These are phyloP conservation scores for Leptographium galeiforme DNA, from an alignment of 2,329 filamentous ascomycete genomes.

Conservation along the genomic window DNA sequence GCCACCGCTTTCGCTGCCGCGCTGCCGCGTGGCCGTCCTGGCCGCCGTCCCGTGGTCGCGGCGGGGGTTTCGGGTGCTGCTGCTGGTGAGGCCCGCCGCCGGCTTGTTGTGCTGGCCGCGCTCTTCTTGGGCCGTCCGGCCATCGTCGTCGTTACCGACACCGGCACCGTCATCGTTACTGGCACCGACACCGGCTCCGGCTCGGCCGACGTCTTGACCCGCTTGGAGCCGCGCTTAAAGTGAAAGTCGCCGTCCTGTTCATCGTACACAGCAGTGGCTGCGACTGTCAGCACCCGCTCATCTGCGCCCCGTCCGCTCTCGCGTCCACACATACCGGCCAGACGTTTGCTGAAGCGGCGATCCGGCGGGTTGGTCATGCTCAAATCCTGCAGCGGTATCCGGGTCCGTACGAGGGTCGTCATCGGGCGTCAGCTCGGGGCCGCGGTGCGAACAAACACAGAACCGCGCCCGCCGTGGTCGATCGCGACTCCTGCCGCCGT, in stretches of 20 bases:
- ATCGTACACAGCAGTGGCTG: constrained; percentile 37
- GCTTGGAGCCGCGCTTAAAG: constrained; percentile 56
- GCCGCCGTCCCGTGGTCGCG: not conserved
- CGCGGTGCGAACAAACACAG: not conserved
- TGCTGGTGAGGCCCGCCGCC: not conserved
- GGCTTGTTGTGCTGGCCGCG: constrained; percentile 17
- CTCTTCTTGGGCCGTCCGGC: not conserved
- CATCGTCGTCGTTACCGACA: constrained; percentile 2
- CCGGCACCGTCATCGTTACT: constrained; percentile 16
- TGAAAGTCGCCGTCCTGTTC: constrained; percentile 68
- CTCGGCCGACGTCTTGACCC: constrained; percentile 42
- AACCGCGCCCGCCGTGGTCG: not conserved
- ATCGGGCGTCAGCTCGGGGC: constrained; percentile 27
- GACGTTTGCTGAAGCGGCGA: constrained; percentile 50
- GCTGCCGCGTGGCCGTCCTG: not conserved
- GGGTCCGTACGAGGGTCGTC: constrained; percentile 55
- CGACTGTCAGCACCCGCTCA: constrained; percentile 9
- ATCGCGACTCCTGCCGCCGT: too few species aligned
- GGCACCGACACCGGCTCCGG: constrained; percentile 16
- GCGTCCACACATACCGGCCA: constrained; percentile 37
- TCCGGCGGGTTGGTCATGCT: constrained; percentile 54
- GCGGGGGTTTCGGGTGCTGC: not conserved
- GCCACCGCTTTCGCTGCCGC: not conserved
- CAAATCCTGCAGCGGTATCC: constrained; percentile 51
- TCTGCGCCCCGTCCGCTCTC: not conserved